Evolutionary conservation across 345 rosid genomes (phyloP), one percentile per base, ranked within the genome.

Genomic region (Murraya paniculata): DNA sequence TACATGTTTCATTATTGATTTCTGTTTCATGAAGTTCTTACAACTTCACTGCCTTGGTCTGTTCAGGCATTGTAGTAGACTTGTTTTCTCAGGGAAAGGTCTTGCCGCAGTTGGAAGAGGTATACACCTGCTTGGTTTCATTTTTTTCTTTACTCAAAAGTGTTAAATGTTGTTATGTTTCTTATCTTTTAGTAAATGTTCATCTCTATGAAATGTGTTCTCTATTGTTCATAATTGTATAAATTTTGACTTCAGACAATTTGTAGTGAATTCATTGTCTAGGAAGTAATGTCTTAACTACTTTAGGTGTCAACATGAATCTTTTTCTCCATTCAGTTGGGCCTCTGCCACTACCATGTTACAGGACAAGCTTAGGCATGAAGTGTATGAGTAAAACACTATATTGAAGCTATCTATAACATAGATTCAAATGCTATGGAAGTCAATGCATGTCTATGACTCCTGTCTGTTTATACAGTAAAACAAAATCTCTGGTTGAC

Each of bases 21-120:
- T 24, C 31, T 58, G 19, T 61, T 50, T 48, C 27, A 4, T 62
- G 41, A 22, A 64, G 21, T 33, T 74, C 50, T 30, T 48, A 50
- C 48, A 75, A 22, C 14, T 50, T 27, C 75, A 35, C 60, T 33
- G 11, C 56, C 74, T 38, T 71, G 38, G 80, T 71, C 61, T 72
- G 5, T 81, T 56, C 84, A 86, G 98, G 98, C 45, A 90, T 95
- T 80, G 80, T 89, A 36, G 80, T 93, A 45, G 98, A 95, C 81
- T 84, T 95, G 89, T 95, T 95, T 58, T 72, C 81, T 2, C 86
- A 86, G 68, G 98, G 98, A 79, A 90, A 81, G 80, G 94, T 93
- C 75, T 75, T 92, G 81, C 78, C 87, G 22, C 84, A 85, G 83
- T 85, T 93, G 79, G 90, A 91, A 82, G 85, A 93, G 91, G 98